These are phyloP conservation scores for Salix dunnii DNA, from an alignment of 345 rosid genomes.

Conservation along the genomic window DNA sequence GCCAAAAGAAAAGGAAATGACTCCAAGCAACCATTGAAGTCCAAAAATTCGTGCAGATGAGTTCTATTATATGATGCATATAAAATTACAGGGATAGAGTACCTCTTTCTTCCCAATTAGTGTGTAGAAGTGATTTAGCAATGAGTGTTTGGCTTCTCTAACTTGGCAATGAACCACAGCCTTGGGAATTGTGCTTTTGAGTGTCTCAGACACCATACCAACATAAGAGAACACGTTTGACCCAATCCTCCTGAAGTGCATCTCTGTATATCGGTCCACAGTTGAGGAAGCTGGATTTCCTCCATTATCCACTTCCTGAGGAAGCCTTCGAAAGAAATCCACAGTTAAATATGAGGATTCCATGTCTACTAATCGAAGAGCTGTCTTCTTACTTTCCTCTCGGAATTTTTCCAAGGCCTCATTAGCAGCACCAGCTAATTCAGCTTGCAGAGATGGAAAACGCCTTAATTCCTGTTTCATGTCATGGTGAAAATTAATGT, in stretches of 20 bases:
- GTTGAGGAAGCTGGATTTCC: constrained; percentile 22
- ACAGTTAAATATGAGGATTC: constrained; percentile 39
- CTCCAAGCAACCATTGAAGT: too few species aligned
- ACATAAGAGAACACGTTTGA: constrained; percentile 35
- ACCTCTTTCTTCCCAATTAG: constrained; percentile 41
- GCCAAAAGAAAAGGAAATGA: neutral
- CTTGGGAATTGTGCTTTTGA: constrained; percentile 32
- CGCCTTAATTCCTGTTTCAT: constrained; percentile 30
- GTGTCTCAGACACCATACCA: constrained; percentile 38
- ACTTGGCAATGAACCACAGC: constrained; percentile 42
- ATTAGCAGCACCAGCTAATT: constrained; percentile 31
- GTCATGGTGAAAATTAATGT: neutral
- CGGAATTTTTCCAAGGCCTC: constrained; percentile 39
- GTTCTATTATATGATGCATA: neutral
- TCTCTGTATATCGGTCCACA: constrained; percentile 31
- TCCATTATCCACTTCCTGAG: constrained; percentile 38
- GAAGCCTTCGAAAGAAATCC: constrained; percentile 39
- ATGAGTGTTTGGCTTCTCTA: constrained; percentile 33
- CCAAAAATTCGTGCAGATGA: neutral
- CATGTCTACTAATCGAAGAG: constrained; percentile 37
- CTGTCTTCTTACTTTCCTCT: constrained; percentile 36
- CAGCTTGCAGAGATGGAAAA: constrained; percentile 38
- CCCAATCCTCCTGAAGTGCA: constrained; percentile 41
- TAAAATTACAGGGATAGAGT: neutral
- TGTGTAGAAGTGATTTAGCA: constrained; percentile 33